Evolutionary conservation across 1,284 basidiomycete genomes (phyloP), one percentile per base, ranked within the genome.

Genomic region (Paramarasmius palmivorus): DNA sequence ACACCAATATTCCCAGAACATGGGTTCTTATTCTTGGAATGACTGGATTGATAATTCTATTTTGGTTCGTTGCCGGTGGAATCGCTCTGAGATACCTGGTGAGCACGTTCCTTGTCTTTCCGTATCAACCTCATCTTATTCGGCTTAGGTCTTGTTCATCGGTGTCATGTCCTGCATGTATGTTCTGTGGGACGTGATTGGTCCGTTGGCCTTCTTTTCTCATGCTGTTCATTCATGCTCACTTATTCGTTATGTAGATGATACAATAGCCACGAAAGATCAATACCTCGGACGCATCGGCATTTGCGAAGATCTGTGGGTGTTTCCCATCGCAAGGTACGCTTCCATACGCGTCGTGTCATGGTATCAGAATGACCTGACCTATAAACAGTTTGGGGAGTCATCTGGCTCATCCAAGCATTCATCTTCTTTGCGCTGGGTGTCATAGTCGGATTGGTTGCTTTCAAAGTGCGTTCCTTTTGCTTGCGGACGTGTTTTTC

Each of bases 131-230:
- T 53, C 55, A 26, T 49, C 53, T 17, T 35, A 61, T 34, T 50
- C 68, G 15, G 5, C 4, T 70, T 64, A 95, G 82, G 81, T 98
- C 20, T 74, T 98, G 9, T 98, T 98, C 70, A 85, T 97, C 52
- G 95, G 95, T n/a, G 92, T 95, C 59, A 95, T 95, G 93, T 92
- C 86, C 7, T 90, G 90, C 68, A 77, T 96, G 70, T 95, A 96
- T 65, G 83, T 82, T 38, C 75, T 88, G 15, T 95, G 92, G 91
- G 93, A 95, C 63, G 87, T 95, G 53, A 77, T 93, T 51, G 91
- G 92, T 84, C 60, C 50, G 79, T 67, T 14, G 39, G 38, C 22
- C 17, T 37, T 54, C 32, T 8, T n/a, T 32, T 4, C 49, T 20
- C 7, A 32, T 25, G 12, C 38, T 15, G 38, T 34, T 25, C 15